Evolutionary conservation across 2,329 filamentous ascomycete species (phyloP), one percentile per base, ranked within the genome.

Genomic region (Bipolaris zeicola): DNA sequence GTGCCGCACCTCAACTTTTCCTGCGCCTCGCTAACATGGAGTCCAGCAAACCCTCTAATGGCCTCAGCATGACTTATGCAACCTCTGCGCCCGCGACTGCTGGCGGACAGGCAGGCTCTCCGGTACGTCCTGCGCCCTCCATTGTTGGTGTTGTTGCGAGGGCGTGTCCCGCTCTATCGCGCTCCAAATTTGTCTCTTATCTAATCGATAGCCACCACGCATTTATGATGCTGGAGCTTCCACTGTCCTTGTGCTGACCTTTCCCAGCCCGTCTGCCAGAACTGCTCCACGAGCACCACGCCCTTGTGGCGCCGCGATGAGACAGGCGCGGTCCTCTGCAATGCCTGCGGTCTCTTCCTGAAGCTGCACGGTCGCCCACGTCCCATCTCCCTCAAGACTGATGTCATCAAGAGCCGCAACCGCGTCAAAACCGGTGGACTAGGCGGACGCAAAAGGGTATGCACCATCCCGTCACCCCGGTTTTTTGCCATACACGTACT

Each of bases 401-500:
- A 99, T 82, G 94, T 98, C 66, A 99, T 99, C 81, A 99, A 99
- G 83, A 97, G 93, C 81, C 92, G 95, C 71, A 99, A 99, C 79
- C 88, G 95, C 64, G 94, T 98, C 68, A 98, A 98, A 83, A 95
- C 92, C 51, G 86, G 90, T 7, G 91, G 82, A 2, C 85, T 93
- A 69, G 85, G 90, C 61, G 87, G 88, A 44, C 90, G 91, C 70
- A 93, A 92, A 78, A 96, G 96, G 88, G 91, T 92, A 80, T 47
- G 56, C 31, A 31, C 8, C 28, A 31, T 31, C 10, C 71, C 79
- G 73, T 18, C 38, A 8, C 26, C 3, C 8, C 1, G 22, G 22
- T 13, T 8, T 10, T 16, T 45, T 26, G 3, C 7, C 16, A 10
- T 50, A 44, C 18, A 22, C 8, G 22, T 49, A 43, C 67, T 63